Conservation (phyloP, 2,329 filamentous ascomycete genomes). For the Ceratocystis alfenasii region DNA sequence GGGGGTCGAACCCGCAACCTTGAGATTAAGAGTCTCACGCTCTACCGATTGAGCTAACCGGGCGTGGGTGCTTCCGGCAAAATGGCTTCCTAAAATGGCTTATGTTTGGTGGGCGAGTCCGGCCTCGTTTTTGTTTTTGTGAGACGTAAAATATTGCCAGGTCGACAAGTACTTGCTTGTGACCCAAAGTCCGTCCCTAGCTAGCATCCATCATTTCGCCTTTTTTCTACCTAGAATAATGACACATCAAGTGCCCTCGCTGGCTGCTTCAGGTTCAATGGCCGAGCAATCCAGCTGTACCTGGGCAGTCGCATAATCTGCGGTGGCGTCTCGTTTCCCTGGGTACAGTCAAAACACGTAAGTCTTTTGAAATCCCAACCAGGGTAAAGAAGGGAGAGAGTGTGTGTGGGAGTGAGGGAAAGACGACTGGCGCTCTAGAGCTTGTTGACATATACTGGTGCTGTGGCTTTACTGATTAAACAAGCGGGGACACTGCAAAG, state of each 20-base stretch:
- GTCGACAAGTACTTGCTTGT: no score
- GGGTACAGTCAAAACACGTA: neutral
- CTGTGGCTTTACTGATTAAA: no score
- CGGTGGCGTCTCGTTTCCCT: neutral
- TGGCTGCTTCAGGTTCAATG: neutral
- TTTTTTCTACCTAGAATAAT: neutral
- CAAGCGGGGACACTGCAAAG: no score
- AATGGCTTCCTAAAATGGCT: neutral
- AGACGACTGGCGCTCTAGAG: no score
- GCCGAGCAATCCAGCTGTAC: neutral
- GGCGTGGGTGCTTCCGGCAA: slow-evolving; percentile 25
- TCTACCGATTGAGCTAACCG: slow-evolving; percentile 60
- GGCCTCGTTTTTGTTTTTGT: neutral
- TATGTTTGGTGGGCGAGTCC: neutral
- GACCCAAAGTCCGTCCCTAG: no score
- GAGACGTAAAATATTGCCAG: neutral
- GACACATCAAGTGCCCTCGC: neutral
- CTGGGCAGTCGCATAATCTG: neutral
- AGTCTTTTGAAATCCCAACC: no score
- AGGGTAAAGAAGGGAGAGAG: neutral
- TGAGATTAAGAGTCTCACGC: slow-evolving; percentile 56
- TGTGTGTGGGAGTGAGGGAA: no score
- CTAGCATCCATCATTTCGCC: neutral
- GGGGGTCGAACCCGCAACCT: slow-evolving; percentile 35
- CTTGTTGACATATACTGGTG: no score